Evolutionary conservation across 768 basidiomycete genomes (phyloP).

Genomic region (Lactifluus subvellereus): DNA sequence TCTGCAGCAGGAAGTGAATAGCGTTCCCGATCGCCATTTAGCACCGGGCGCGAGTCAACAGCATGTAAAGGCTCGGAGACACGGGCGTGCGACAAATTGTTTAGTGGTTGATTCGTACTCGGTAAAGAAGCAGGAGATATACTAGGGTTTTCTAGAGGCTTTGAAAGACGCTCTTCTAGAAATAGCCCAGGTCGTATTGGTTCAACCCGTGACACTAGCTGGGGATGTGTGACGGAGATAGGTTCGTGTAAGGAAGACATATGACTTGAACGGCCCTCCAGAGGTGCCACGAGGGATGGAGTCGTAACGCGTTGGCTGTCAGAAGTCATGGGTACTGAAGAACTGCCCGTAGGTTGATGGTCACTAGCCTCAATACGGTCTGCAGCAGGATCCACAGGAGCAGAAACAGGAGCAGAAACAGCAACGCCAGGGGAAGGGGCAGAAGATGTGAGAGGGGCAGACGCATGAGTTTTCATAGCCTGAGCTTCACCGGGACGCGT

Average conservation of each 20-base stretch:
- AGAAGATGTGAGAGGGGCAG: conserved; percentile 3
- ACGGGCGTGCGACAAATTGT: conserved; percentile 1
- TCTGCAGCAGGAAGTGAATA: conserved; percentile 1
- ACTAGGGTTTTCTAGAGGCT: conserved; percentile 24
- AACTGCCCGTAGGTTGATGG: not conserved
- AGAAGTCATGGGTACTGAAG: not conserved
- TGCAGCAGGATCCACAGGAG: not conserved
- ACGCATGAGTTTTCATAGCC: conserved; percentile 3
- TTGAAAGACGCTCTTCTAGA: conserved; percentile 27
- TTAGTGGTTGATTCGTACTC: conserved; percentile 14
- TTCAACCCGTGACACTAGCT: not conserved
- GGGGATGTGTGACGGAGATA: conserved; percentile 8
- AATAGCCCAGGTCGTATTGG: conserved; percentile 14
- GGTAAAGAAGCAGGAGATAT: conserved; percentile 11
- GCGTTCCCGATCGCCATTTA: conserved; percentile 6
- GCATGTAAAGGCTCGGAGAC: conserved; percentile 7
- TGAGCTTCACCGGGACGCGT: not conserved
- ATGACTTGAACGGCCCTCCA: conserved; percentile 27
- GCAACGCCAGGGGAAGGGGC: not conserved
- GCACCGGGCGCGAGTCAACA: not conserved
- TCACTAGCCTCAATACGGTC: not conserved
- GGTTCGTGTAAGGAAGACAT: conserved; percentile 18
- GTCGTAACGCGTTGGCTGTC: conserved; percentile 11
- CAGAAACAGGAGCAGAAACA: conserved; percentile 3
- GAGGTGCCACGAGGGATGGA: conserved; percentile 15